Evolutionary conservation across 2,329 filamentous ascomycete genomes (phyloP).

Genomic region (Tolypocladium inflatum): DNA sequence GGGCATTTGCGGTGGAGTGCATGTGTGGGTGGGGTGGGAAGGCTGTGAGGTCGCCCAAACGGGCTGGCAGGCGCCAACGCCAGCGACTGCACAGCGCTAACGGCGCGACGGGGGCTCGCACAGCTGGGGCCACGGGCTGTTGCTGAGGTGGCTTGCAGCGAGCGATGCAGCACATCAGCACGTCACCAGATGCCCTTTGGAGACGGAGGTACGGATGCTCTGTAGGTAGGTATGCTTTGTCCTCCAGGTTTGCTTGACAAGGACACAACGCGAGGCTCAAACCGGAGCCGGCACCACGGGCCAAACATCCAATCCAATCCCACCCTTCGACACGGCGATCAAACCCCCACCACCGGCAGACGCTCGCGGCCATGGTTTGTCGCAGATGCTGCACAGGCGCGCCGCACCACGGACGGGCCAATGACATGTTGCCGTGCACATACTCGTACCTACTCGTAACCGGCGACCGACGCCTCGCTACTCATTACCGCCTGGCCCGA

Average conservation of each 20-base stretch:
- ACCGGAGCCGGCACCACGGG: not conserved
- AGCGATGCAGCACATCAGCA: too few species aligned
- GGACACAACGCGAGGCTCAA: not conserved
- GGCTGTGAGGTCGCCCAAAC: not conserved
- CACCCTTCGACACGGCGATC: not conserved
- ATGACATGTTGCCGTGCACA: not conserved
- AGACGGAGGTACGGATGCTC: too few species aligned
- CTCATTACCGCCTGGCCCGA: not conserved
- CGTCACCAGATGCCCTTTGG: too few species aligned
- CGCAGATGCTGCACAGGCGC: not conserved
- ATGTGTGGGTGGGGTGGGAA: not conserved
- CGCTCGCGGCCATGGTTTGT: not conserved
- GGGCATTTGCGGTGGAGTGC: not conserved
- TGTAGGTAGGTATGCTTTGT: too few species aligned
- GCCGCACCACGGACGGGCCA: not conserved
- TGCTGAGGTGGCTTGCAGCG: not conserved
- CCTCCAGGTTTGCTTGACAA: not conserved
- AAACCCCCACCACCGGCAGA: not conserved
- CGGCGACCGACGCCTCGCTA: not conserved
- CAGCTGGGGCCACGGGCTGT: not conserved
- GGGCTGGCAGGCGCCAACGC: not conserved
- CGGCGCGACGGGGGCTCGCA: not conserved
- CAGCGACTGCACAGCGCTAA: not conserved
- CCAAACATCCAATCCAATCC: not conserved
- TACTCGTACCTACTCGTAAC: not conserved